Evolutionary conservation across 2,329 filamentous ascomycete genomes (phyloP).

Genomic region (Aquanectria penicillioides): DNA sequence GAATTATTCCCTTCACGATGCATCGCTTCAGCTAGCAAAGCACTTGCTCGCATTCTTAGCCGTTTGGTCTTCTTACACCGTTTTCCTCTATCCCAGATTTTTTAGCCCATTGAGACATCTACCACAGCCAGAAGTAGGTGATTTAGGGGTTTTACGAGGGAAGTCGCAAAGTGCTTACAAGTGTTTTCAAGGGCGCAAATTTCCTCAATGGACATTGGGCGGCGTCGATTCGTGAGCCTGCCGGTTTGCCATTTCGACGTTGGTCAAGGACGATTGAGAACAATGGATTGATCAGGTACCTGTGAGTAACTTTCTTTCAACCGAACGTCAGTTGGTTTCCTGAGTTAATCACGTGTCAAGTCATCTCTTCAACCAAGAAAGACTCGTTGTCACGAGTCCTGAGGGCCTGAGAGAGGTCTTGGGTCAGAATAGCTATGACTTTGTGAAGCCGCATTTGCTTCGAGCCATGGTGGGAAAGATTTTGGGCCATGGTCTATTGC

Average conservation of each 20-base stretch:
- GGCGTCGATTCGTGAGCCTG: conserved; percentile 27
- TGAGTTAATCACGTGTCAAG: background rate
- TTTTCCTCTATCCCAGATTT: conserved; percentile 17
- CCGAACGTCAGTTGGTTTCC: accelerated
- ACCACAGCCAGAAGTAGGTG: conserved; percentile 16
- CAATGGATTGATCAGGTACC: conserved; percentile 29
- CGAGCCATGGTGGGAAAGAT: conserved; percentile 30
- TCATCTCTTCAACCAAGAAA: conserved; percentile 30
- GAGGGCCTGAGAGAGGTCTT: conserved; percentile 29
- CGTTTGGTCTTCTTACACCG: conserved; percentile 16
- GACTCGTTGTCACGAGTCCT: conserved; percentile 19
- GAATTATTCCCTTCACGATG: conserved; percentile 7
- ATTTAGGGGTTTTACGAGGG: accelerated
- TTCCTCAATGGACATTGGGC: conserved; percentile 32
- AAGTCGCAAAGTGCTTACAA: background rate
- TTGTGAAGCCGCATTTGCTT: conserved; percentile 29
- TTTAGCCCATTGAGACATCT: conserved; percentile 24
- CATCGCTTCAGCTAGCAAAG: background rate
- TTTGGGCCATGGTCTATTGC: conserved; percentile 8
- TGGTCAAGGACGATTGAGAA: conserved; percentile 33
- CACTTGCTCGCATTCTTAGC: conserved; percentile 11
- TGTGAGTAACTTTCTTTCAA: background rate
- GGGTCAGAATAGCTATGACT: conserved; percentile 28
- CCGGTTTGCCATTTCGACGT: conserved; percentile 24
- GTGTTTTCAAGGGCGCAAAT: background rate